phyloP scores from a whole-genome alignment of 2,329 filamentous ascomycete genomes.

The Metarhizium anisopliae region DNA sequence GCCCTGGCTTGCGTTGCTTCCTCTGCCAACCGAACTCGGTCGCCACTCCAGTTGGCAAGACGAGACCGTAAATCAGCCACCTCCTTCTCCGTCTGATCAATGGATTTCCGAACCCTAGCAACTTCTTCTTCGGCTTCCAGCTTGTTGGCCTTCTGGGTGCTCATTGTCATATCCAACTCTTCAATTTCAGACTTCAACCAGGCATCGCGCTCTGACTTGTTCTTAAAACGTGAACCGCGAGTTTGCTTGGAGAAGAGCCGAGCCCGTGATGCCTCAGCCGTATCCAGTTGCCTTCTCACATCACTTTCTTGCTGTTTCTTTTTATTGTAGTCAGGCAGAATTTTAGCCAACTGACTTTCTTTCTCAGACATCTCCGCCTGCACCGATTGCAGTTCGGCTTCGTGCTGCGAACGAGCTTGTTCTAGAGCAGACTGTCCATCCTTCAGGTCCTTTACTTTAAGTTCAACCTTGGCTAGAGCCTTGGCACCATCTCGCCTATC shows the following conservation, averaged over 20 bases:
- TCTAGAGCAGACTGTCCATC: slow-evolving; percentile 75
- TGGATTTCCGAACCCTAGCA: slow-evolving; percentile 58
- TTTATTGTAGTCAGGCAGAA: slow-evolving; percentile 70
- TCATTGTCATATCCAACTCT: slow-evolving; percentile 67
- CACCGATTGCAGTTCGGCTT: slow-evolving; percentile 62
- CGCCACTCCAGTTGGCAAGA: slow-evolving; percentile 71
- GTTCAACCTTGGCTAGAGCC: slow-evolving; percentile 72
- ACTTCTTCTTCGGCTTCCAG: slow-evolving; percentile 82
- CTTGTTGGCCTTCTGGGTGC: slow-evolving; percentile 73
- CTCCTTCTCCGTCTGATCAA: slow-evolving; percentile 63
- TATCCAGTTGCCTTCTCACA: slow-evolving; percentile 62
- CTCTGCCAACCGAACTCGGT: slow-evolving; percentile 62
- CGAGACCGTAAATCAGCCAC: slow-evolving; percentile 60
- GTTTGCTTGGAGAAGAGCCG: slow-evolving; percentile 89
- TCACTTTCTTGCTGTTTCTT: slow-evolving; percentile 65
- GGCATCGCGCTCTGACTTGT: slow-evolving; percentile 78
- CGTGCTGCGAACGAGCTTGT: slow-evolving; percentile 61
- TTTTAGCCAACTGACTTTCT: slow-evolving; percentile 62
- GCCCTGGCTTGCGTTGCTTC: slow-evolving; percentile 72
- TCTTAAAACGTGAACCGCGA: slow-evolving; percentile 77
- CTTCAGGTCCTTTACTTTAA: slow-evolving; percentile 73
- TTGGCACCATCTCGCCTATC: slow-evolving; percentile 79
- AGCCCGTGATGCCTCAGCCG: slow-evolving; percentile 64
- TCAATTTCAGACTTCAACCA: slow-evolving; percentile 75
- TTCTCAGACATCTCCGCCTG: slow-evolving; percentile 65